Conservation (phyloP, 2,329 filamentous ascomycete genomes). For the Pseudopithomyces chartarum region DNA sequence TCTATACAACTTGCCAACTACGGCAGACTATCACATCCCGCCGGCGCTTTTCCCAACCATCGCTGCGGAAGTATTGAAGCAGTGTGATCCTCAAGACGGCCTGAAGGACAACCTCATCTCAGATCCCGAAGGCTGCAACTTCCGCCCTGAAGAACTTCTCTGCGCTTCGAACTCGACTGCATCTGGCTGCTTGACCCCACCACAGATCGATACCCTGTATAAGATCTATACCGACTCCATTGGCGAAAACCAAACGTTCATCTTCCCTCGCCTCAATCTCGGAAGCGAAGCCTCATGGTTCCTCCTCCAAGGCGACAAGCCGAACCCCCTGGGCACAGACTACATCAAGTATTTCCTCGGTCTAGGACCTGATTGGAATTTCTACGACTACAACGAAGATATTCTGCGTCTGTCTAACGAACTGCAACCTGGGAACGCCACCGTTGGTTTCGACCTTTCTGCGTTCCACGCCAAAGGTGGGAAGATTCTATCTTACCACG, state of each 20-base stretch:
- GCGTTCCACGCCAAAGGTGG: constrained; percentile 50
- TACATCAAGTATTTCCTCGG: constrained; percentile 52
- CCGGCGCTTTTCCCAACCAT: constrained; percentile 52
- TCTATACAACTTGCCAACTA: constrained; percentile 54
- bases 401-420: constrained; percentile 47
- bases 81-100: constrained; percentile 58
- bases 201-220: constrained; percentile 50
- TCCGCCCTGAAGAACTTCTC: constrained; percentile 47
- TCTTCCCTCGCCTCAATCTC: constrained; percentile 47
- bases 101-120: constrained; percentile 55
- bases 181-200: constrained; percentile 49
- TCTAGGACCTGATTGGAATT: constrained; percentile 46
- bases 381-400: constrained; percentile 45
- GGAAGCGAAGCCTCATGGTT: constrained; percentile 47
- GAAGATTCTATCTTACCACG: constrained; percentile 51
- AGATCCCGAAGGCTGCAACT: constrained; percentile 51
- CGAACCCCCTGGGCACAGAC: constrained; percentile 45
- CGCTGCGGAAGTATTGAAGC: constrained; percentile 49
- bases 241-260: constrained; percentile 48
- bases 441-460: constrained; percentile 55
- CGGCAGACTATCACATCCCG: constrained; percentile 52
- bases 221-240: constrained; percentile 51
- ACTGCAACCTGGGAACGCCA: constrained; percentile 55
- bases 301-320: constrained; percentile 44
- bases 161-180: constrained; percentile 43